Conservation (phyloP, 2,329 filamentous ascomycete genomes). For the Fusarium sp. region DNA sequence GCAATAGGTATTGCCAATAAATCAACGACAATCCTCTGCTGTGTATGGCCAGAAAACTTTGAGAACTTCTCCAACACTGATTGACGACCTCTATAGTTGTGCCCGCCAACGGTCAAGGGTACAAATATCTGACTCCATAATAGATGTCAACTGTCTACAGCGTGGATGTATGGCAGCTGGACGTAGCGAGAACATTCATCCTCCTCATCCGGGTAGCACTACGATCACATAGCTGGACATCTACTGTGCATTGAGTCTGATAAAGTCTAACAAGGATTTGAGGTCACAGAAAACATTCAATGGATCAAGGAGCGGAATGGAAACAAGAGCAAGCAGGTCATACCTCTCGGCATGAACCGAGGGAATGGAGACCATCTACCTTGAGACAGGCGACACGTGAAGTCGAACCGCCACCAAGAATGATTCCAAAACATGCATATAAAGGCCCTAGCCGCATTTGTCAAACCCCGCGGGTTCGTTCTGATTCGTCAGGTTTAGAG, state of each 20-base stretch:
- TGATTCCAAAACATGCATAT: slow-evolving; percentile 15
- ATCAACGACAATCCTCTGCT: background rate
- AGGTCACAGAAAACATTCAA: background rate
- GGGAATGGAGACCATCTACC: background rate
- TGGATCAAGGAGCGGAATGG: background rate
- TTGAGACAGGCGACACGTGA: background rate
- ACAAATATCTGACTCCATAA: too few relatives aligned
- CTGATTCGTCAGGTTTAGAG: background rate
- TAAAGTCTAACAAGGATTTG: background rate
- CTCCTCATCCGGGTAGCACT: background rate
- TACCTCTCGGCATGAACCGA: background rate
- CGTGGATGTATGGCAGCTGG: background rate
- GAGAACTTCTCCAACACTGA: background rate
- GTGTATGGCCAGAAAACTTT: background rate
- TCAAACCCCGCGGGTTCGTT: slow-evolving; percentile 3
- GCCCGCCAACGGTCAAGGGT: background rate
- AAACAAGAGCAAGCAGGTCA: background rate
- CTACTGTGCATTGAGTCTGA: background rate
- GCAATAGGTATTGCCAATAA: background rate
- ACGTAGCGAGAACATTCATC: background rate
- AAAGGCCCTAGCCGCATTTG: background rate
- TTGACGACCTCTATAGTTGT: background rate
- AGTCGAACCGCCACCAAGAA: background rate
- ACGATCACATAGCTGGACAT: background rate
- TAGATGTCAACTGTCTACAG: too few relatives aligned